A percentile compares a stretch with the other conserved stretches of the same genome.
phyloP scores from a whole-genome alignment of 768 basidiomycete species.

The Boletales sp. region DNA sequence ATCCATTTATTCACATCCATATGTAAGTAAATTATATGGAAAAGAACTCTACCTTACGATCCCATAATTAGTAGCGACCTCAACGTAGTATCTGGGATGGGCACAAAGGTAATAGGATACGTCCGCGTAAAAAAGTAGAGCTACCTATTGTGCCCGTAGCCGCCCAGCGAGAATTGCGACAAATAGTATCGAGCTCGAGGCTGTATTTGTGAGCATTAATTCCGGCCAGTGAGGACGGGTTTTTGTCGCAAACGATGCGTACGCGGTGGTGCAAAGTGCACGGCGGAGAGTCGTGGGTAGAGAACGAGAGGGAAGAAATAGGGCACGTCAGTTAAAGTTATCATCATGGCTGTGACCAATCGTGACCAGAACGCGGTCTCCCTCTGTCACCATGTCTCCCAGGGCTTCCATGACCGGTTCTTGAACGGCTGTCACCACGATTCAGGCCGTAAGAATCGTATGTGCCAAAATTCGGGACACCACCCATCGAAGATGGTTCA shows the following conservation, averaged over 20 bases:
- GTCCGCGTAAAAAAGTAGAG: slow-evolving; percentile 18
- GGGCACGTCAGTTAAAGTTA: neutral
- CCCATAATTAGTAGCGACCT: slow-evolving; percentile 14
- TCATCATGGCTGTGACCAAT: slow-evolving; percentile 8
- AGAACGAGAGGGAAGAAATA: neutral
- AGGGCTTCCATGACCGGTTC: slow-evolving; percentile 36
- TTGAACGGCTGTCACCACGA: slow-evolving; percentile 37
- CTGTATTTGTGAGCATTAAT: slow-evolving; percentile 4
- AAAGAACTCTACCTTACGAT: slow-evolving; percentile 9
- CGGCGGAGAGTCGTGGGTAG: neutral
- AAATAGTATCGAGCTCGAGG: slow-evolving; percentile 2
- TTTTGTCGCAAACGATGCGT: slow-evolving; percentile 5
- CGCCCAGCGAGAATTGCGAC: slow-evolving; percentile 5
- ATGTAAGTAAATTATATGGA: slow-evolving; percentile 12
- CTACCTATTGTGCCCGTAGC: slow-evolving; percentile 13
- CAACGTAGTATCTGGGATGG: slow-evolving; percentile 12
- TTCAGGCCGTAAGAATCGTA: slow-evolving; percentile 37
- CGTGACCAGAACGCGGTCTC: slow-evolving; percentile 20
- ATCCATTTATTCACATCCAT: slow-evolving; percentile 3
- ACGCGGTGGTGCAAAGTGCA: slow-evolving; percentile 4
- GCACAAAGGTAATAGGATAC: slow-evolving; percentile 30
- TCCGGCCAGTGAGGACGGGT: slow-evolving; percentile 1
- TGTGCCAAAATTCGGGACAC: slow-evolving; percentile 7
- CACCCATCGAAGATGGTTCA: slow-evolving; percentile 37
- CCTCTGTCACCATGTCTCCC: slow-evolving; percentile 22